Evolutionary conservation across 192 early-diverging fungal genomes (phyloP), one percentile per base, ranked within the genome.

Genomic region (Coemansia sp.): DNA sequence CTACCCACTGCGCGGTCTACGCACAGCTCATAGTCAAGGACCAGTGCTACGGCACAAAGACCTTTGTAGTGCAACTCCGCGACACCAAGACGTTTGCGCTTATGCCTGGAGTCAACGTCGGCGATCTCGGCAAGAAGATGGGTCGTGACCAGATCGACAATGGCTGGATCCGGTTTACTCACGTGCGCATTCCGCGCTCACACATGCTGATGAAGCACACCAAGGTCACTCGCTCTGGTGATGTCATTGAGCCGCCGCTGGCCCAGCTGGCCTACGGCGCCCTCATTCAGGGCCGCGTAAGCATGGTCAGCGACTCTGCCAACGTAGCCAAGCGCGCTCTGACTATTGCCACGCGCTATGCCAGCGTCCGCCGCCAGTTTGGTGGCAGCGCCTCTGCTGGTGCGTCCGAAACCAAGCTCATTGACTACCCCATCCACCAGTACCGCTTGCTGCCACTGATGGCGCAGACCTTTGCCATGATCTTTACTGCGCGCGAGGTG

Each of bases 131-230:
- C 62, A 92, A 94, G 77, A 96, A 96, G 86, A 94, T 94, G 91
- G 89, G 91, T 37, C 88, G 93, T 59, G 91, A 94, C 70, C 91
- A 92, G 68, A 91, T 93, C 53, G 94, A 94, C 78, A 95, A 96
- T 64, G 94, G 92, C 14, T 96, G 89, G 86, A 94, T 96, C 75
- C 91, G 92, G 79, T 93, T 96, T 72, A 94, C 94, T 33, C 84
- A 93, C 69, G 93, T 96, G 48, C 91, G 93, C 57, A 89, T 96
- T 26, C 94, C 94, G 10, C 85, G 93, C 28, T 88, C 88, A 37
- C 87, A 94, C 72, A 95, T 95, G 94, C 79, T 95, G 65, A 92
- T 92, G 91, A 94, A 93, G 84, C 93, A 95, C 72, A 89, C 94
- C 65, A 94, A 93, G 83, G 91, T 95, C 45, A 86, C 85, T 38